Conservation (phyloP, 2,329 filamentous ascomycete species). For the Monilinia fructigena region DNA sequence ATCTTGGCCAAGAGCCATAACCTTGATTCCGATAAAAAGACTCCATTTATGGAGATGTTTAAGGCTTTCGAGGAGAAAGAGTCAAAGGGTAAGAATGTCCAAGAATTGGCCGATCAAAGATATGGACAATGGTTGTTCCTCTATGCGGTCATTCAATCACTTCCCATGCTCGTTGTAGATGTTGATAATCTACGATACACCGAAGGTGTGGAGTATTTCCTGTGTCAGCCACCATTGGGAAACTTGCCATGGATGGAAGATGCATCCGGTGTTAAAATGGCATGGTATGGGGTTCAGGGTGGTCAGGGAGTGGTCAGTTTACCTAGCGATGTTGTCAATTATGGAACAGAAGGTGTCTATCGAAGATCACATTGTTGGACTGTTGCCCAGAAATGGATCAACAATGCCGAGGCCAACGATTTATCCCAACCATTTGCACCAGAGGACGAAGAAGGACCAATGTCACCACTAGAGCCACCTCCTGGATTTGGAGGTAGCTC, state of each 20-base stretch:
- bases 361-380: conserved; percentile 68
- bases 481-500: conserved; percentile 33
- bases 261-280: conserved; percentile 56
- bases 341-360: conserved; percentile 67
- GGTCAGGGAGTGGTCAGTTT: conserved; percentile 59
- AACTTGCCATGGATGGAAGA: conserved; percentile 73
- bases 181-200: conserved; percentile 67
- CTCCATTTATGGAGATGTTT: conserved; percentile 68
- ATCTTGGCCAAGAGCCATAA: conserved; percentile 83
- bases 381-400: conserved; percentile 58
- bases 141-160: conserved; percentile 72
- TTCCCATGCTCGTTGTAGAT: conserved; percentile 76
- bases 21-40: conserved; percentile 60
- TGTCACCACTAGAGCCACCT: conserved; percentile 35
- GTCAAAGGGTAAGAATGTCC: conserved; percentile 59
- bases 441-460: background rate
- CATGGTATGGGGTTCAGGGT: conserved; percentile 74
- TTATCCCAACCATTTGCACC: background rate
- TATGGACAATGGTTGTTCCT: conserved; percentile 80
- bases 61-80: conserved; percentile 69
- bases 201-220: conserved; percentile 76
- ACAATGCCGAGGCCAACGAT: conserved; percentile 7
- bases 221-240: conserved; percentile 72
- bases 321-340: conserved; percentile 59
- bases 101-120: conserved; percentile 69